Base-by-base conservation (phyloP, 306 rosid genomes). In the Comarum palustre region DNA sequence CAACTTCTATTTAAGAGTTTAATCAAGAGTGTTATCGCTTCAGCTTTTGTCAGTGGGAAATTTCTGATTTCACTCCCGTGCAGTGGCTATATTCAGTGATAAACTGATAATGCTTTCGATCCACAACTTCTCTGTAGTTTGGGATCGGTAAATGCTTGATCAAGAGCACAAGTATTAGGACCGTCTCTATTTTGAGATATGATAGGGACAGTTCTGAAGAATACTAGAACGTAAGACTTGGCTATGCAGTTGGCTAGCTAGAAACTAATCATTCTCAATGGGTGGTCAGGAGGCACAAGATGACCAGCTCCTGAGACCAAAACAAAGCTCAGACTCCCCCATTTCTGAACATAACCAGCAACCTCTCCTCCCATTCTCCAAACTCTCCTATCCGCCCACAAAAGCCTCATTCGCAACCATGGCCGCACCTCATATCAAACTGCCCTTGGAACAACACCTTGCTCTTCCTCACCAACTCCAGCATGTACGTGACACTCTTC, bases 231-330 rank as follows among this genome's bases (percentile, higher is more conserved):
- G 16, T 0, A 0, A 15, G 2, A 46, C 1, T 16, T 5, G 52
- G 52, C 15, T 43, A 15, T 10, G 47, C 16, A 3, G 51, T 47
- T 16, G 52, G 52, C 52, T 16, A 17, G 43, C 43, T 34, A 34
- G 38, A 34, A 34, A 34, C n/a, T n/a, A n/a, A n/a, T n/a, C n/a
- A n/a, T n/a, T n/a, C n/a, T n/a, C n/a, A n/a, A n/a, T 25, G 32
- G 63, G 36, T 57, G 63, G 17, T 57, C 36, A 12, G 36, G 8
- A 24, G 63, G 32, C 34, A 27, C 36, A 57, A 92, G 87, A 90
- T 92, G 95, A 0, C 96, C 95, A 45, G 82, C 63, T 31, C 60
- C 36, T 12, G 63, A 25, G 8, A 57, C 63, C 19, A 57, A 57
- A 57, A 57, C 36, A 57, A 24, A 57, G 36, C 63, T 90, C 14